Evolutionary conservation across 2,329 filamentous ascomycete species (phyloP).

Genomic region (Thelonectria olida): DNA sequence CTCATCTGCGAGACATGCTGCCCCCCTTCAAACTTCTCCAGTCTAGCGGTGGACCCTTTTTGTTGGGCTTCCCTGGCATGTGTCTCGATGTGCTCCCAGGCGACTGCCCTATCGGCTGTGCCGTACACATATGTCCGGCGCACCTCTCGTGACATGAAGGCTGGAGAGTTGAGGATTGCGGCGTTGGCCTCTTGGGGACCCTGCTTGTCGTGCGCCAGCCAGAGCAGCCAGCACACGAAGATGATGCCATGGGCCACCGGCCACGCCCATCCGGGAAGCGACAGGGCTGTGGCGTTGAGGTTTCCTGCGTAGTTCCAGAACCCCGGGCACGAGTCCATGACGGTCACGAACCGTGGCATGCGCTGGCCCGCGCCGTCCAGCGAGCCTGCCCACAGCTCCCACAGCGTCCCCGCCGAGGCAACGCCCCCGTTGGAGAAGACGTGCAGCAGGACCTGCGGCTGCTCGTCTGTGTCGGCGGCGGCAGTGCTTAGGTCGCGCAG

Average conservation of each 20-base stretch:
- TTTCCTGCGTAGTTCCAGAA: conserved; percentile 50
- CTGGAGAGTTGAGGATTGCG: conserved; percentile 48
- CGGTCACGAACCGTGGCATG: conserved; percentile 53
- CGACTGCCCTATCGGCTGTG: conserved; percentile 57
- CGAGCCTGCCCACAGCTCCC: conserved; percentile 25
- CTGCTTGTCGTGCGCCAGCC: conserved; percentile 41
- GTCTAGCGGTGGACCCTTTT: conserved; percentile 52
- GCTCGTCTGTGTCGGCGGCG: conserved; percentile 16
- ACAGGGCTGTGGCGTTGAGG: conserved; percentile 51
- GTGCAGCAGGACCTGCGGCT: conserved; percentile 54
- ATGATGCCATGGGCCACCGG: conserved; percentile 49
- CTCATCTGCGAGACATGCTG: conserved; percentile 63
- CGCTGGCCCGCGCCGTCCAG: conserved; percentile 28
- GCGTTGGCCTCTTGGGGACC: conserved; percentile 47
- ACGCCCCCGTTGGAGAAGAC: conserved; percentile 64
- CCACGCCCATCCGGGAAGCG: conserved; percentile 45
- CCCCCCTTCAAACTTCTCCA: conserved; percentile 57
- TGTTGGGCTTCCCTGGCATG: conserved; percentile 54
- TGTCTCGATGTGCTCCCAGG: conserved; percentile 56
- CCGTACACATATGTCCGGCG: conserved; percentile 64
- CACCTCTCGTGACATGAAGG: conserved; percentile 48
- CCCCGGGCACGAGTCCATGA: conserved; percentile 61
- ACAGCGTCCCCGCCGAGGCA: conserved; percentile 51
- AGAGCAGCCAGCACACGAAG: conserved; percentile 43
- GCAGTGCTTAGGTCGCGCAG: conserved; percentile 45